Evolutionary conservation across 495 filamentous ascomycete species (phyloP), one percentile per base, ranked within the genome.

Genomic region (Jackrogersella minutella): DNA sequence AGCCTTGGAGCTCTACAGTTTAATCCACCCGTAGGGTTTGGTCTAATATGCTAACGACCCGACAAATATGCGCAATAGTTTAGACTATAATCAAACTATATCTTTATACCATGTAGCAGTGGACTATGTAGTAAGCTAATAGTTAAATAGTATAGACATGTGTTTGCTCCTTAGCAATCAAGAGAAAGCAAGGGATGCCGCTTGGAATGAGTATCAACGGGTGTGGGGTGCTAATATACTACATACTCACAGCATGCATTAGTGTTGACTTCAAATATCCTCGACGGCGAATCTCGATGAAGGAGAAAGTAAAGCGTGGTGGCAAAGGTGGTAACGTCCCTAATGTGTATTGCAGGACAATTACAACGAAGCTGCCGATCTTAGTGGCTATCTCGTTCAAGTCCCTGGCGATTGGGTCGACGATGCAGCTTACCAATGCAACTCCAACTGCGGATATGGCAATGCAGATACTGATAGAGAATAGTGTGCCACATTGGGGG

Each of bases 321-420:
- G 65, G 65, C 65, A 36, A 68, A 8, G 54, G 60, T 64, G 10
- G 54, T 60, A 60, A 50, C 21, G 60, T 60, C 60, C 66, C 56
- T 69, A 43, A 57, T 61, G 56, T 64, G 60, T 64, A 69, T 52
- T 64, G 61, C 61, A 68, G 47, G 7, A 58, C n/a, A 41, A 30
- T 14, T 57, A 56, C 56, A 46, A 64, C 66, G 40, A 40, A 50
- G 14, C 21, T 10, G 33, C 19, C 21, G 31, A 58, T 63, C 49
- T 24, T 58, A 56, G 39, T 60, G 49, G 60, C 31, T 28, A 4
- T 36, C 11, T 39, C 37, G 5, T 19, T 41, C n/a, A 21, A 69
- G 66, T 57, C 66, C 66, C 61, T 69, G 61, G 49, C 66, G 61
- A 69, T 69, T 69, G 66, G 66, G 66, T 62, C 57, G 36, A 60